phyloP scores from a whole-genome alignment of 148 eudicot genomes.

The Polygonum maritimum region DNA sequence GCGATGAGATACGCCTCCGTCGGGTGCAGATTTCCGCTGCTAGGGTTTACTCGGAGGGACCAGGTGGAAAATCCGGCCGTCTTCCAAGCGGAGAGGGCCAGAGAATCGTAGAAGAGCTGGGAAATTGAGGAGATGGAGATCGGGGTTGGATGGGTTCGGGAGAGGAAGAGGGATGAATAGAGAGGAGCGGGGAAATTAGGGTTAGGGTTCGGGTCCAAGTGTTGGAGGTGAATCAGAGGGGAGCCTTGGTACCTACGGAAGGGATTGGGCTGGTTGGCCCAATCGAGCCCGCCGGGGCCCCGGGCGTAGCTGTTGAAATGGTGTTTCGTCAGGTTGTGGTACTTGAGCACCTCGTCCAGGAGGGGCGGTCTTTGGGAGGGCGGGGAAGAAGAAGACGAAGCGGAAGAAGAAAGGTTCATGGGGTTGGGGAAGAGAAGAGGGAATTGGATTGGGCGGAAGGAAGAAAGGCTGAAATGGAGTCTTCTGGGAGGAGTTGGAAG shows the following conservation, averaged over 20 bases:
- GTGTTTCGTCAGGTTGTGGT: slow-evolving; percentile 88
- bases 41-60: slow-evolving; percentile 89
- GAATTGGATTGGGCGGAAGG: slow-evolving; percentile 8
- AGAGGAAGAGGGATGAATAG: slow-evolving; percentile 39
- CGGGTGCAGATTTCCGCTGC: slow-evolving; percentile 90
- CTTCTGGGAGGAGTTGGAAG: slow-evolving; percentile 9
- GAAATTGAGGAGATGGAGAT: slow-evolving; percentile 45
- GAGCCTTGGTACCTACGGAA: slow-evolving; percentile 62
- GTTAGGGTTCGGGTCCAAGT: slow-evolving; percentile 17
- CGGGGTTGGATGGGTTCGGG: slow-evolving; percentile 53
- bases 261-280: slow-evolving; percentile 94
- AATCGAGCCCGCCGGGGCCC: slow-evolving; percentile 64
- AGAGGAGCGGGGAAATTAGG: slow-evolving; percentile 21
- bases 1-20: slow-evolving; percentile 77
- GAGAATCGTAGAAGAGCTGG: slow-evolving; percentile 60
- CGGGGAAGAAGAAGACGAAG: not conserved
- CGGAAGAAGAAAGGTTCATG: slow-evolving; percentile 47
- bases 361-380: not conserved
- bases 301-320: slow-evolving; percentile 51
- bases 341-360: slow-evolving; percentile 37
- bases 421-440: slow-evolving; percentile 9
- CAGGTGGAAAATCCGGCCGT: slow-evolving; percentile 66
- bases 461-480: slow-evolving; percentile 11
- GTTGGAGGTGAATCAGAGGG: slow-evolving; percentile 53
- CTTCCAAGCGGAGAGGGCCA: slow-evolving; percentile 93